Evolutionary conservation across 352 stramenopile species (phyloP), one percentile per base, ranked within the genome.

Genomic region (Aphanomyces invadans): DNA sequence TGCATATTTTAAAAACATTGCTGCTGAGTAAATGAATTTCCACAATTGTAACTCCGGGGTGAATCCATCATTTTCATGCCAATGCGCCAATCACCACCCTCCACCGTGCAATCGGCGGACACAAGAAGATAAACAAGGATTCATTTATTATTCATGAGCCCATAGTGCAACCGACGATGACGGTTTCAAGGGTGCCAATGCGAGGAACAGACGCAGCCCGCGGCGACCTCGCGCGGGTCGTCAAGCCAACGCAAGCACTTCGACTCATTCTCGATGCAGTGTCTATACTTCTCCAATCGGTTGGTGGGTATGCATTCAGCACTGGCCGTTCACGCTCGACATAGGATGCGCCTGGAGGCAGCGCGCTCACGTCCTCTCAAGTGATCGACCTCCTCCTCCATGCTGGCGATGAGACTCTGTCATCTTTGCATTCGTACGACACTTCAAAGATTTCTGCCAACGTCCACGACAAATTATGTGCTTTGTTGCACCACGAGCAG

Each of bases 311-410:
- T 10, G 3, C 36, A 21, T 9, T 36, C 23, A 29, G 19, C 49
- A 17, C 3, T 25, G 12, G 49, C 26, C 5, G 1, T n/a, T 17
- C 31, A 3, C 21, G 17, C 19, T 38, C 26, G 49, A 19, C 2
- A n/a, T 57, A 57, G 49, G 49, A 57, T 26, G 36, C 19, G 23
- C 49, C 49, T 1, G 55, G 49, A 15, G 49, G 46, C 10, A 32
- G 54, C 32, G 45, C 54, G 25, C 55, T 64, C 5, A 64, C 28
- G 5, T 38, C 31, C 25, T 17, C 15, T 10, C 55, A 64, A 33
- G 55, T 64, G 15, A 19, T 36, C 36, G 55, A 64, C 19, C 25
- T 64, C 23, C 21, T 64, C 19, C 31, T 38, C 5, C 55, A 64
- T 23, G 55, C 55, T 10, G 36, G 25, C 31, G 55, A 64, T 25